A percentile compares a stretch with the other conserved stretches of the same genome.
Evolutionary conservation across 805 yeast species (phyloP).

Genomic region (Blastobotrys peoriensis): DNA sequence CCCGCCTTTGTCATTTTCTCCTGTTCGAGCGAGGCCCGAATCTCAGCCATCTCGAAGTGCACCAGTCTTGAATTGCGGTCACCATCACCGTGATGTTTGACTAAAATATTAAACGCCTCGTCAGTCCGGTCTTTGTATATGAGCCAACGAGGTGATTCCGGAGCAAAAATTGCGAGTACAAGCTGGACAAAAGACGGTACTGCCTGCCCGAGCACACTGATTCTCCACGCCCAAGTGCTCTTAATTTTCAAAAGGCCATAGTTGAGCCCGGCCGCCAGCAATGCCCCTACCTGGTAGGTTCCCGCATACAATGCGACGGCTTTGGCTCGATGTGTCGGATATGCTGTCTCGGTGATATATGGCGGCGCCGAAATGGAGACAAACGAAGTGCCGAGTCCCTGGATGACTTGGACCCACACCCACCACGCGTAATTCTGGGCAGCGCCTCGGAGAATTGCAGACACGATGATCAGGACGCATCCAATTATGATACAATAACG

Average conservation of each 20-base stretch:
- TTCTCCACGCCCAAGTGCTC: constrained; percentile 53
- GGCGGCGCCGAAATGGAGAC: constrained; percentile 73
- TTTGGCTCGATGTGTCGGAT: constrained; percentile 58
- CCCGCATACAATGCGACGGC: constrained; percentile 62
- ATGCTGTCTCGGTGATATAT: constrained; percentile 69
- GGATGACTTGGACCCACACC: constrained; percentile 60
- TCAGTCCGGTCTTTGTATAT: constrained; percentile 57
- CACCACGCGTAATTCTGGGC: constrained; percentile 50
- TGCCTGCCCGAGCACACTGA: constrained; percentile 67
- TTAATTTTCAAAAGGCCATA: constrained; percentile 51
- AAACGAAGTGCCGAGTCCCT: constrained; percentile 73
- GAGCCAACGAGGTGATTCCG: constrained; percentile 82
- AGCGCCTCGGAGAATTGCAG: constrained; percentile 45
- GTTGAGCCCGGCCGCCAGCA: constrained; percentile 72
- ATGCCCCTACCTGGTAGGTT: constrained; percentile 61
- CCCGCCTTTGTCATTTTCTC: constrained; percentile 3
- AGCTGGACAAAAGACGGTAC: constrained; percentile 54
- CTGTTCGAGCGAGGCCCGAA: constrained; percentile 10
- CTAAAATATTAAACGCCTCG: constrained; percentile 34
- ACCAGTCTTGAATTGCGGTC: constrained; percentile 9
- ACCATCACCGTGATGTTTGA: constrained; percentile 16
- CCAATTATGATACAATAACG: constrained; percentile 55
- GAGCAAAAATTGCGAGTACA: constrained; percentile 46
- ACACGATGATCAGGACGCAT: constrained; percentile 47
- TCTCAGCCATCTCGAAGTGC: constrained; percentile 16